Percentiles rank a stretch among this genome's conserved stretches.
phyloP scores from a whole-genome alignment of 2,329 filamentous ascomycete species.

The Beauveria varroae region DNA sequence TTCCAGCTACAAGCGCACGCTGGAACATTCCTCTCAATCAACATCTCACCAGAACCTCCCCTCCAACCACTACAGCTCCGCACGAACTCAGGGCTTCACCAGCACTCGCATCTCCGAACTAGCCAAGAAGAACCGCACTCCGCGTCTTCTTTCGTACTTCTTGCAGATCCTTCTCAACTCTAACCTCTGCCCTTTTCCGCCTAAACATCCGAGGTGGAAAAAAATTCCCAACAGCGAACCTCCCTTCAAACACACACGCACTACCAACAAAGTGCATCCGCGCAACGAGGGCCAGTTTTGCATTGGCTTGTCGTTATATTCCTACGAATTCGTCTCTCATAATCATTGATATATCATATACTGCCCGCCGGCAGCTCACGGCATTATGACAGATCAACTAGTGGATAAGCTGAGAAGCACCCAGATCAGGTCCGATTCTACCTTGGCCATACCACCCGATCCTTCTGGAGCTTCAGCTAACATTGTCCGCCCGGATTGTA shows the following conservation, averaged over 20 bases:
- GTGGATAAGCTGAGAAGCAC: conserved; percentile 37
- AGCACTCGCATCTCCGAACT: not conserved
- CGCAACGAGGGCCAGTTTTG: conserved; percentile 2
- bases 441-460: not conserved
- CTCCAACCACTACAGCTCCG: not conserved
- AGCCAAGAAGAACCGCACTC: not conserved
- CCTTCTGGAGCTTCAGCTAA: conserved; percentile 23
- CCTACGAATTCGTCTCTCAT: conserved; percentile 2
- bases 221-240: conserved; percentile 7
- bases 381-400: conserved; percentile 37
- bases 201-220: conserved; percentile 1
- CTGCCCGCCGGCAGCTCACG: conserved; percentile 21
- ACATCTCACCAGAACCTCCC: conserved; percentile 7
- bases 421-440: conserved; percentile 30
- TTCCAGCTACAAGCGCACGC: not conserved
- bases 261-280: conserved; percentile 12
- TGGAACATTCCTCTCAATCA: conserved; percentile 11
- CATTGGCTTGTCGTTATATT: conserved; percentile 15
- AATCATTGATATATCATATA: conserved; percentile 13
- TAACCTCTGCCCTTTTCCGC: not conserved
- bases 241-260: not conserved
- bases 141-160: not conserved
- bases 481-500: conserved; percentile 14
- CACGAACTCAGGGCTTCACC: conserved; percentile 4
- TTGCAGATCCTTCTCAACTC: not conserved